Evolutionary conservation across 2,329 filamentous ascomycete genomes (phyloP), one percentile per base, ranked within the genome.

Genomic region (Stagonosporopsis rhizophila): DNA sequence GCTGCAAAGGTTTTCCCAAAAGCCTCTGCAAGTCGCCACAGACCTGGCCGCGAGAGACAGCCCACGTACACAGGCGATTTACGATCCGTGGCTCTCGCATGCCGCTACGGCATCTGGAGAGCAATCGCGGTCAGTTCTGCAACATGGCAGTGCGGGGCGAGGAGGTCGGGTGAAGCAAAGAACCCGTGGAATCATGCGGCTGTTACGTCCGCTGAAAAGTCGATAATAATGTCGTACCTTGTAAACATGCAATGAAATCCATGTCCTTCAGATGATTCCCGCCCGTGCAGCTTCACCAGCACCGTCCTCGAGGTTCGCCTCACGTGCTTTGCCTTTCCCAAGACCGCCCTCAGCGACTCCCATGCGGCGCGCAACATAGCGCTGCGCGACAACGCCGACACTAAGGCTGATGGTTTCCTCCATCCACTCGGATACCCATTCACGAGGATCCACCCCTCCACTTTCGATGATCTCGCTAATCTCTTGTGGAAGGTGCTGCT

Each of bases 391-490:
- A 7, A 96, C 81, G 17, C 95, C 94, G 0, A 96, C 85, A 3
- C 87, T 85, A 44, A 98, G 80, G 37, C 82, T 87, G 28, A 99
- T 82, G 0, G 88, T 80, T 79, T 98, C 94, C 79, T 98, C 94
- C 42, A 99, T 85, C 95, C 95, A 99, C 77, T 98, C 95, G 3
- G 93, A 90, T 34, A 96, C 91, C 95, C 95, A 99, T 76, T 99
- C 95, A 55, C 95, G 84, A 0, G 95, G 95, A 71, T 99, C 95
- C 2, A 98, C 91, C 9, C 86, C 87, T 15, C 87, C 87, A 47
- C 78, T 81, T 52, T 85, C 80, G 45, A 99, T 86, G 61, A 98
- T 96, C 64, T 94, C 90, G 20, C 85, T 83, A 67, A 99, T 97
- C 70, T 93, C 92, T 25, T 91, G 89, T 0, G 95, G 94, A 30